Evolutionary conservation across 2,329 filamentous ascomycete genomes (phyloP), one percentile per base, ranked within the genome.

Genomic region (Trichoderma afroharzianum): DNA sequence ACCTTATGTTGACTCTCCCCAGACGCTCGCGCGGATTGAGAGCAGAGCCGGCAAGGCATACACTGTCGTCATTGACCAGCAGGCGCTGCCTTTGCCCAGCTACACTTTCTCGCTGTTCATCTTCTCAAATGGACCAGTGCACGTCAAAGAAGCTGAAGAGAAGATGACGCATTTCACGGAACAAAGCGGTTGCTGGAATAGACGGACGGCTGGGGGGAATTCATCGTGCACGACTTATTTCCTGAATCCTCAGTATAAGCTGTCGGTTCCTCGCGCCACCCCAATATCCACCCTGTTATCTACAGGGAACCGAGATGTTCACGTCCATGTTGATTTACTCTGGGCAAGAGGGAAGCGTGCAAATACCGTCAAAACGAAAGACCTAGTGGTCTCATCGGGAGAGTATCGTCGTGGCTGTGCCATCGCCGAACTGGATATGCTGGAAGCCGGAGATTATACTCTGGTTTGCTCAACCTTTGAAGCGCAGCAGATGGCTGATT

Each of bases 391-490:
- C 26, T 91, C 93, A 70, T 97, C 93, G 39, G 93, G 93, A n/a
- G 94, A 97, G 75, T 98, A 99, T 81, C 90, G 93, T 63, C 90
- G 91, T 32, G 92, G 92, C 32, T 93, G 92, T 78, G 92, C 93
- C 4, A 84, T 94, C 36, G 90, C 92, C 3, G 88, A 93, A 73
- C 82, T 88, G 75, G 80, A 77, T 77, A 74, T 83, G 24, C 82
- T 97, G 21, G 89, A 90, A 50, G 83, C 88, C 1, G 95, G 95
- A 0, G 86, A 86, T 0, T 99, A 98, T 80, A 98, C 93, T 0
- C 86, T 97, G 70, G 92, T 98, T 7, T 95, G 92, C 79, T 97
- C 94, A 3, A 97, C 95, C 0, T 98, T 97, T 79, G 94, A 97
- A 74, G 87, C 91, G 0, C 92, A 91, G 9, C 93, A 97, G 77